phyloP scores from a whole-genome alignment of 352 stramenopile species.

The Pythium brassicae region DNA sequence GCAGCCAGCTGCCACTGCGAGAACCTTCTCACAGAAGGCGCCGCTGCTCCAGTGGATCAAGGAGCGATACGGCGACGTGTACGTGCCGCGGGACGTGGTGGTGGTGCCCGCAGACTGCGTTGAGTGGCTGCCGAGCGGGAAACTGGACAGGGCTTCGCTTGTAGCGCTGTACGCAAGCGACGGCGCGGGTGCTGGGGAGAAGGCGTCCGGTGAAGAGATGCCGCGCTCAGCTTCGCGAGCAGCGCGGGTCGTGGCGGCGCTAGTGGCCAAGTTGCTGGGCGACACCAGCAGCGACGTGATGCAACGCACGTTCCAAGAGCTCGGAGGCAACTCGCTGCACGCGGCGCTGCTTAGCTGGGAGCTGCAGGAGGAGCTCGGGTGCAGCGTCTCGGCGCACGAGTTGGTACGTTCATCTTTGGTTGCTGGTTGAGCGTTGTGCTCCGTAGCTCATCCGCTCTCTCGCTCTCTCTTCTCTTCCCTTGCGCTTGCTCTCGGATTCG shows the following conservation, averaged over 20 bases:
- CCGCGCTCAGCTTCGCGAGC: not conserved
- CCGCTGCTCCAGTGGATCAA: slow-evolving; percentile 25
- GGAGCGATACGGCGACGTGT: slow-evolving; percentile 23
- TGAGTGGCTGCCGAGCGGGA: slow-evolving; percentile 28
- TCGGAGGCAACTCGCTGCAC: slow-evolving; percentile 55
- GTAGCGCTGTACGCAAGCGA: slow-evolving; percentile 9
- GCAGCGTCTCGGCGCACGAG: slow-evolving; percentile 13
- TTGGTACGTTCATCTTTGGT: slow-evolving; percentile 13
- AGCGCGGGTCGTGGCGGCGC: not conserved
- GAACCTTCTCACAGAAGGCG: slow-evolving; percentile 12
- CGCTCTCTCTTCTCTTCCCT: not conserved
- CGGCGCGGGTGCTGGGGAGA: not conserved
- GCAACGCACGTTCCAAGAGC: slow-evolving; percentile 25
- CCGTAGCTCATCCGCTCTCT: not conserved
- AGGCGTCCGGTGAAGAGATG: not conserved
- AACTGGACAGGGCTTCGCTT: slow-evolving; percentile 31
- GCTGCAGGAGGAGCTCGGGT: slow-evolving; percentile 18
- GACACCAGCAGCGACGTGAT: not conserved
- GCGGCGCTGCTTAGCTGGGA: slow-evolving; percentile 44
- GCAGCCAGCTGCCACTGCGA: not conserved
- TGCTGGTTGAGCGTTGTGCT: not conserved
- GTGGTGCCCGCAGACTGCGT: slow-evolving; percentile 13
- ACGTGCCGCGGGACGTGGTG: slow-evolving; percentile 24
- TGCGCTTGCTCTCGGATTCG: too few relatives aligned
- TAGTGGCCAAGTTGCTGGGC: slow-evolving; percentile 2